Conservation (phyloP, 208 protist species). For the Acanthamoeba comandoni region DNA sequence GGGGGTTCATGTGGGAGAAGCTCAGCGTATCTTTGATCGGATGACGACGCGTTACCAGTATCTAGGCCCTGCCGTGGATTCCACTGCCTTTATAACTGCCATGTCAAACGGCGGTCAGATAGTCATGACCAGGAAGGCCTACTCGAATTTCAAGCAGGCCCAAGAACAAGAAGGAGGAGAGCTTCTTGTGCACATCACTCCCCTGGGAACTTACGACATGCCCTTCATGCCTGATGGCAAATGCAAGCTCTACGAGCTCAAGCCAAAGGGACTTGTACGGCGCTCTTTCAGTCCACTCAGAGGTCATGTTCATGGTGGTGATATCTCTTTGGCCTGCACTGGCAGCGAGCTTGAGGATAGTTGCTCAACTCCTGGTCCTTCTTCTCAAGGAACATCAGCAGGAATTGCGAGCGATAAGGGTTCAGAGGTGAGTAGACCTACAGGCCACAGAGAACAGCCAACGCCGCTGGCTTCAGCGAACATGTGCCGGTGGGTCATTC, state of each 20-base stretch:
- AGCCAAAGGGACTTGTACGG: too few species aligned
- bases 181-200: not conserved
- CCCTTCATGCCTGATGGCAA: not conserved
- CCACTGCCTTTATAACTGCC: not conserved
- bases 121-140: not conserved
- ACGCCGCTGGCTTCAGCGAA: not conserved
- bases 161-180: not conserved
- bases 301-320: too few species aligned
- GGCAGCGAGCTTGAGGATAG: not conserved
- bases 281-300: too few species aligned
- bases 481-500: slow-evolving; percentile 33
- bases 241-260: too few species aligned
- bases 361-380: not conserved
- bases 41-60: slow-evolving; percentile 36
- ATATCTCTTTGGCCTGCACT: not conserved
- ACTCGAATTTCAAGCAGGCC: not conserved
- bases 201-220: slow-evolving; percentile 3
- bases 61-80: not conserved
- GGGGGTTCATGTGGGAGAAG: slow-evolving; percentile 81
- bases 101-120: slow-evolving; percentile 48
- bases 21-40: not conserved
- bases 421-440: not conserved
- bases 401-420: not conserved
- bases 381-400: not conserved
- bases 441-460: not conserved